A percentile compares a stretch with the other conserved stretches of the same genome.
Conservation (phyloP, 108 stramenopile genomes). For the Ochromonas danica region DNA sequence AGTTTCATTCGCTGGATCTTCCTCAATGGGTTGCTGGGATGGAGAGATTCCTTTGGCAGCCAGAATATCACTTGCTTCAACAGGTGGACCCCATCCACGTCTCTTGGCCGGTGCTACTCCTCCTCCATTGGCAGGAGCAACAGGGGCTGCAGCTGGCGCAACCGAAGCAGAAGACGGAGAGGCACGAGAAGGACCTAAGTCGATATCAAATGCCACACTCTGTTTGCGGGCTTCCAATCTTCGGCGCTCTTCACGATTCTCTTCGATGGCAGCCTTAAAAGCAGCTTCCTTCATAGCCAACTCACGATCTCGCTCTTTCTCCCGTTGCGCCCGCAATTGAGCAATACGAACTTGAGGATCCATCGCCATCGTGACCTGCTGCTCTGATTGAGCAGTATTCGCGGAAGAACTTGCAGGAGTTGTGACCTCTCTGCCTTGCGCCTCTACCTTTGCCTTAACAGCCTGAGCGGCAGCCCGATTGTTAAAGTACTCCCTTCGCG, state of each 20-base stretch:
- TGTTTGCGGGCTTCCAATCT: not conserved
- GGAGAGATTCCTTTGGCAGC: not conserved
- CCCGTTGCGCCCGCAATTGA: slow-evolving; percentile 2
- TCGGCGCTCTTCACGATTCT: not conserved
- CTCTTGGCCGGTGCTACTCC: not conserved
- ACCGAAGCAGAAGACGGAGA: not conserved
- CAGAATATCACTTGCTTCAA: not conserved
- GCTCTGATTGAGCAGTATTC: not conserved
- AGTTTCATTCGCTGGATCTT: not conserved
- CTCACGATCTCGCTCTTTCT: slow-evolving; percentile 19
- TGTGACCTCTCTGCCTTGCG: not conserved
- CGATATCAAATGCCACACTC: not conserved
- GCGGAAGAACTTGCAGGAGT: too few relatives aligned
- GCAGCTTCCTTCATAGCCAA: slow-evolving; percentile 9
- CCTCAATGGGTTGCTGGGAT: too few relatives aligned
- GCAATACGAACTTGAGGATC: slow-evolving; percentile 10
- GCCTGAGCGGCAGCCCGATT: slow-evolving; percentile 32
- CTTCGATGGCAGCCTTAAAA: not conserved
- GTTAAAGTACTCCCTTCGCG: slow-evolving; percentile 8
- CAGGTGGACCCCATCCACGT: slow-evolving; percentile 25
- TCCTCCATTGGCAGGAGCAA: not conserved
- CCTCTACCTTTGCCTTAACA: slow-evolving; percentile 28
- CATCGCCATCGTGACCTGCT: not conserved
- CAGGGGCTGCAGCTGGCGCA: not conserved
- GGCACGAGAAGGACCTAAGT: not conserved